Evolutionary conservation across 495 filamentous ascomycete genomes (phyloP).

Genomic region (Pyrenula aspistea): DNA sequence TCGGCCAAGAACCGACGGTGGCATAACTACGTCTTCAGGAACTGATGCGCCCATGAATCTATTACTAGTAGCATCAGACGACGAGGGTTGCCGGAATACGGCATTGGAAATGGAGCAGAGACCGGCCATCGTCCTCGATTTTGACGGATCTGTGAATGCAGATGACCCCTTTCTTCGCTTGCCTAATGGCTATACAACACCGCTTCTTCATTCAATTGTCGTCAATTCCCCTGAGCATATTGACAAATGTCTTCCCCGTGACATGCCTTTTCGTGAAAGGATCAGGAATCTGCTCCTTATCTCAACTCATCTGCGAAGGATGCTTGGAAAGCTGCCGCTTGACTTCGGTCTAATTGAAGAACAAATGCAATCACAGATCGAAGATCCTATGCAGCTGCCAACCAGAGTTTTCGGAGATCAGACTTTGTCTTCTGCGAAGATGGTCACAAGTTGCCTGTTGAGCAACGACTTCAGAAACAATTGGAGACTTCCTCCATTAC

Average conservation of each 20-base stretch:
- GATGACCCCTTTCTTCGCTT: slow-evolving; percentile 20
- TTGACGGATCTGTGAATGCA: slow-evolving; percentile 36
- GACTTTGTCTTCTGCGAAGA: neutral
- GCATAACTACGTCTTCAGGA: slow-evolving; percentile 21
- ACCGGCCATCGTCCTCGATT: slow-evolving; percentile 37
- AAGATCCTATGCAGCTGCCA: neutral
- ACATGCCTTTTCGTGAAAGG: slow-evolving; percentile 23
- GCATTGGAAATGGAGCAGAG: slow-evolving; percentile 21
- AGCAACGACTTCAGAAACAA: slow-evolving; percentile 19
- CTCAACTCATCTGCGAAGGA: slow-evolving; percentile 24
- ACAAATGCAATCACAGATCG: neutral
- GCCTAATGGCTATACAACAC: slow-evolving; percentile 26
- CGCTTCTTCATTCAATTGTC: slow-evolving; percentile 40
- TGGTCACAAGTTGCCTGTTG: slow-evolving; percentile 12
- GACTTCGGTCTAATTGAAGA: slow-evolving; percentile 11
- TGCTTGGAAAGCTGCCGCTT: slow-evolving; percentile 35
- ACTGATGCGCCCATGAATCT: slow-evolving; percentile 29
- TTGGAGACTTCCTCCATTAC: slow-evolving; percentile 33
- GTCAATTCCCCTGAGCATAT: slow-evolving; percentile 46
- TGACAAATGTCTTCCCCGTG: slow-evolving; percentile 31
- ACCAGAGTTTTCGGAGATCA: neutral
- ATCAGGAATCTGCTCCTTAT: slow-evolving; percentile 26
- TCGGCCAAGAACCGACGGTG: slow-evolving; percentile 3
- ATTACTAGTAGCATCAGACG: slow-evolving; percentile 32
- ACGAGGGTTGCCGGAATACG: slow-evolving; percentile 14